A percentile compares a stretch with the other conserved stretches of the same genome.
These are phyloP conservation scores for Kalmanozyma brasiliensis DNA, from an alignment of 1,284 basidiomycete genomes.

Conservation along the genomic window DNA sequence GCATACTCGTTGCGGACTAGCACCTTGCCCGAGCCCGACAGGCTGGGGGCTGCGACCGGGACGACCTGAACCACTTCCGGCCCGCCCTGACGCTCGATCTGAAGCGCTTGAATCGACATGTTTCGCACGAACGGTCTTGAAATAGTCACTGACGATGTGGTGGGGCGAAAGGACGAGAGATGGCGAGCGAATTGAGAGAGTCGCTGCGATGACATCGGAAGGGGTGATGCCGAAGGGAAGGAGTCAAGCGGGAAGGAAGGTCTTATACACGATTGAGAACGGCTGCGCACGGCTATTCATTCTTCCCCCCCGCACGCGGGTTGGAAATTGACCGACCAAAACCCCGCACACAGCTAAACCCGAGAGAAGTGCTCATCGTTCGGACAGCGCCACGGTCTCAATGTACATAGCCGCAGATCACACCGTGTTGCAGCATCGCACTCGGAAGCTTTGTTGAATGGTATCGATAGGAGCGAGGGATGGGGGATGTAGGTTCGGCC, in stretches of 20 bases:
- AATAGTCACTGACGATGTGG: neutral
- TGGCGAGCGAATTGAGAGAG: slow-evolving; percentile 14
- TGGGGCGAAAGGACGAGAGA: neutral
- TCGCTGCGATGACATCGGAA: slow-evolving; percentile 13
- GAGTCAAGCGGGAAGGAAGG: neutral
- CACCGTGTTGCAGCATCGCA: too few relatives aligned
- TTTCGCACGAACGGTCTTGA: slow-evolving; percentile 67
- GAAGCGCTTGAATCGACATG: slow-evolving; percentile 71
- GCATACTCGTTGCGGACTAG: slow-evolving; percentile 77
- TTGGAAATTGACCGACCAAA: too few relatives aligned
- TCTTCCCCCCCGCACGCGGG: neutral
- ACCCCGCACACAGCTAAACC: too few relatives aligned
- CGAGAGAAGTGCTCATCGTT: too few relatives aligned
- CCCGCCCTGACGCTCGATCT: slow-evolving; percentile 74
- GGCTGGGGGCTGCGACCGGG: slow-evolving; percentile 75
- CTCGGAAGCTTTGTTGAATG: too few relatives aligned
- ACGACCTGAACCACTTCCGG: slow-evolving; percentile 81
- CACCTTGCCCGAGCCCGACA: slow-evolving; percentile 74
- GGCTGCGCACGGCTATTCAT: neutral
- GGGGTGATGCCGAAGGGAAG: neutral
- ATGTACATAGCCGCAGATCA: too few relatives aligned
- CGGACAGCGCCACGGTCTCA: too few relatives aligned
- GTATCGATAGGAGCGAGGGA: too few relatives aligned
- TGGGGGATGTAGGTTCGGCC: too few relatives aligned
- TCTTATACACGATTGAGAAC: neutral